phyloP scores from a whole-genome alignment of 2,329 filamentous ascomycete species.

The Pyrenochaeta sp. region DNA sequence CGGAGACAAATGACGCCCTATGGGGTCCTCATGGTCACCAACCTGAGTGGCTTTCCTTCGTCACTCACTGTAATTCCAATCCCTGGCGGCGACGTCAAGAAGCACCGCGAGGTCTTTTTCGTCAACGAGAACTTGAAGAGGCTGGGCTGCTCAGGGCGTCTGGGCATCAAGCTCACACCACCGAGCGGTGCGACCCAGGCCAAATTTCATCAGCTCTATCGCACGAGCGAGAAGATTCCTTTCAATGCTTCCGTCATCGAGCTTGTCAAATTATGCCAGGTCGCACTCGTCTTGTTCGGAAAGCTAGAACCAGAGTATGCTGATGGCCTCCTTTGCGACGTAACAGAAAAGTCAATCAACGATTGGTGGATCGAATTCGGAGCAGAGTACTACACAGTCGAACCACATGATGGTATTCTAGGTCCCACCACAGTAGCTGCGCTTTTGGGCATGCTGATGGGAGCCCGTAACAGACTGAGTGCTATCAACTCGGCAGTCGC shows the following conservation, averaged over 20 bases:
- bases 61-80: conserved; percentile 90
- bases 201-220: conserved; percentile 92
- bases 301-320: conserved; percentile 88
- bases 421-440: conserved; percentile 92
- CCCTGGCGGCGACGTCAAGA: conserved; percentile 82
- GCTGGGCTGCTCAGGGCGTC: conserved; percentile 87
- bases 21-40: conserved; percentile 91
- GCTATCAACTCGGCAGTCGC: conserved; percentile 82
- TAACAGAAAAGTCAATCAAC: conserved; percentile 86
- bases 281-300: conserved; percentile 85
- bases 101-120: conserved; percentile 83
- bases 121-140: conserved; percentile 95
- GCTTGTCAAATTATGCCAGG: conserved; percentile 88
- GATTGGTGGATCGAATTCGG: conserved; percentile 98
- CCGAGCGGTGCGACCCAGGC: conserved; percentile 83
- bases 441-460: conserved; percentile 85
- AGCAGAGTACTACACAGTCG: conserved; percentile 87
- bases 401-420: conserved; percentile 90
- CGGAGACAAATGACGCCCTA: conserved; percentile 80
- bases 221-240: conserved; percentile 81
- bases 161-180: conserved; percentile 79
- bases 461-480: conserved; percentile 86
- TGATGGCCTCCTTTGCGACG: conserved; percentile 90
- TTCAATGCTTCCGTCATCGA: conserved; percentile 83
- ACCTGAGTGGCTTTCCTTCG: conserved; percentile 89